A percentile compares a stretch with the other conserved stretches of the same genome.
Evolutionary conservation across 179 eudicot genomes (phyloP).

Genomic region (Heliamphora pulchella): DNA sequence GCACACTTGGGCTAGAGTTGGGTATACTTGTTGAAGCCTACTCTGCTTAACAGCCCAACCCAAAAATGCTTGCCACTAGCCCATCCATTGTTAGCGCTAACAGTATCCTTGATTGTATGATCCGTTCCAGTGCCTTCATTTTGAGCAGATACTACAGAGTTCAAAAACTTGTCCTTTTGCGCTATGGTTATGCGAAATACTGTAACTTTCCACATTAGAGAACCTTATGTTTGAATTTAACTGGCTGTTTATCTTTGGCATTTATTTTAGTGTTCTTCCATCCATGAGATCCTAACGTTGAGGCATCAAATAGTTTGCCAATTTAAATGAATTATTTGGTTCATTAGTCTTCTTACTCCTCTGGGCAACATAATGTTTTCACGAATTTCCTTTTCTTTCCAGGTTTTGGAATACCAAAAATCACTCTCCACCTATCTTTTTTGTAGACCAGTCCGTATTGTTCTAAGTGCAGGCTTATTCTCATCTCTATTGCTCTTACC

Average conservation of each 20-base stretch:
- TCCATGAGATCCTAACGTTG: slow-evolving; percentile 54
- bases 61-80: no score
- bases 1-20: no score
- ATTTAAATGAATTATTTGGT: slow-evolving; percentile 42
- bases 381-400: slow-evolving; percentile 88
- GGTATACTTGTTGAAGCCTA: no score
- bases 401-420: slow-evolving; percentile 93
- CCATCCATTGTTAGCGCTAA: slow-evolving; percentile 29
- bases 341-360: slow-evolving; percentile 39
- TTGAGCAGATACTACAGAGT: slow-evolving; percentile 20
- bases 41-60: no score
- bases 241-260: slow-evolving; percentile 49
- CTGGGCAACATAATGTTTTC: slow-evolving; percentile 74
- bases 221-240: slow-evolving; percentile 38
- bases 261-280: slow-evolving; percentile 48
- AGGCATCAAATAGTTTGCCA: slow-evolving; percentile 47
- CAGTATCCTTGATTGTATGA: slow-evolving; percentile 32
- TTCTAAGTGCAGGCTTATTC: slow-evolving; percentile 42
- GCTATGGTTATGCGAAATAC: slow-evolving; percentile 38
- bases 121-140: slow-evolving; percentile 19
- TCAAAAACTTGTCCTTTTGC: slow-evolving; percentile 32
- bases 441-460: slow-evolving; percentile 56
- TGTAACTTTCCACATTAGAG: slow-evolving; percentile 45
- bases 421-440: slow-evolving; percentile 70
- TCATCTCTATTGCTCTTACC: slow-evolving; percentile 49